Conservation (phyloP, 108 stramenopile species). For the Nitzschia sp. region DNA sequence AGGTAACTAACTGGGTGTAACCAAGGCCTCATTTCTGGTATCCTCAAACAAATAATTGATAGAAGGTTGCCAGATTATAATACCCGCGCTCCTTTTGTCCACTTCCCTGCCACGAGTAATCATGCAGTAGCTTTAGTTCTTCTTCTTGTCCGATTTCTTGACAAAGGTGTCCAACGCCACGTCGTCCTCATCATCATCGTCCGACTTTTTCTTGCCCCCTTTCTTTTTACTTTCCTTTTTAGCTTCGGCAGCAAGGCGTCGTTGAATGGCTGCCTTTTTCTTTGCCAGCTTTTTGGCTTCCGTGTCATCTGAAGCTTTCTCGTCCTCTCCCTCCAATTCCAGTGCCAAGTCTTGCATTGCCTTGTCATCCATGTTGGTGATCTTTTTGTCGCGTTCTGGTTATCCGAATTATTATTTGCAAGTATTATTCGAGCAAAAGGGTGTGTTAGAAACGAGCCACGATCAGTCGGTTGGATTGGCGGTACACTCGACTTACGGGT, state of each 20-base stretch:
- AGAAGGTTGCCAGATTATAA: no score
- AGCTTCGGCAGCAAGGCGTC: slow-evolving; percentile 40
- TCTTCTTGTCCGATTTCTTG: slow-evolving; percentile 36
- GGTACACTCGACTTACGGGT: slow-evolving; percentile 33
- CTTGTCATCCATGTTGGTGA: slow-evolving; percentile 50
- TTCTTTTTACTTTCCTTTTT: slow-evolving; percentile 41
- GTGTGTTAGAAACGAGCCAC: no score
- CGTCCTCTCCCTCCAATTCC: slow-evolving; percentile 38
- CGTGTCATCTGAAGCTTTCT: slow-evolving; percentile 27
- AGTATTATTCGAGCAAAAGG: no score
- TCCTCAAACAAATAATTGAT: no score
- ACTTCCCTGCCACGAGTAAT: no score
- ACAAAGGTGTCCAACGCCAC: slow-evolving; percentile 37
- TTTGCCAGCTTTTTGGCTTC: slow-evolving; percentile 47
- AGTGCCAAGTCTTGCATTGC: slow-evolving; percentile 40
- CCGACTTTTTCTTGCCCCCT: slow-evolving; percentile 33
- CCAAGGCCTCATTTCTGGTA: no score
- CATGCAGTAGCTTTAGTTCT: slow-evolving; percentile 16
- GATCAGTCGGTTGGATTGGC: no score
- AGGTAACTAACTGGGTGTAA: no score
- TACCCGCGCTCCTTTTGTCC: no score
- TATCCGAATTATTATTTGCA: no score
- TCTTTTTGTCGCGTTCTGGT: slow-evolving; percentile 39
- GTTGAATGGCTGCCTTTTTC: slow-evolving; percentile 42
- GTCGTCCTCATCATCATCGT: slow-evolving; percentile 51